Conservation (phyloP, 2,329 filamentous ascomycete species). For the Hypoxylon sp. region DNA sequence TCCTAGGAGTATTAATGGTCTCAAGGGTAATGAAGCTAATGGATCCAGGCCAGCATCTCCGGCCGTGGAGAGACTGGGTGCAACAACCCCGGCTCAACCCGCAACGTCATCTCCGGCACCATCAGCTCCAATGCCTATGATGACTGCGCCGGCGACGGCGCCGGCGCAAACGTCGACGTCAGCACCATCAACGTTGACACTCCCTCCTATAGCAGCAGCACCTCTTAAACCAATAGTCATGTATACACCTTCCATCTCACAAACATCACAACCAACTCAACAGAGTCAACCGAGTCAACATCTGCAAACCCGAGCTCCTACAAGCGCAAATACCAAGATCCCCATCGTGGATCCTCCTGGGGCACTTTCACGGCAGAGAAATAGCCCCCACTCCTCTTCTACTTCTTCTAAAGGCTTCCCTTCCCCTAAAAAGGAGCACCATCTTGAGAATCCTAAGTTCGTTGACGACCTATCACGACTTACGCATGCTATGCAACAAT, state of each 20-base stretch:
- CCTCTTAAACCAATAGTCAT: constrained; percentile 31
- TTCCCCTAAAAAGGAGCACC: constrained; percentile 54
- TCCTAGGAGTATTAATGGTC: constrained; percentile 43
- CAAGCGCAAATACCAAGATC: constrained; percentile 24
- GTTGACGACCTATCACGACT: constrained; percentile 59
- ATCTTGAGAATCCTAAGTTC: constrained; percentile 55
- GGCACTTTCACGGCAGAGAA: constrained; percentile 19
- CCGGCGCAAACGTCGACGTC: not conserved
- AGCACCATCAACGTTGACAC: constrained; percentile 10
- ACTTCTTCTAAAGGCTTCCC: constrained; percentile 51
- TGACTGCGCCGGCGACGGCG: not conserved
- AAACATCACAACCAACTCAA: constrained; percentile 10
- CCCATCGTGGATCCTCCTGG: constrained; percentile 47
- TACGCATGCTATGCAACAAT: constrained; percentile 58
- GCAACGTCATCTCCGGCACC: constrained; percentile 3
- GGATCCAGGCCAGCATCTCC: constrained; percentile 13
- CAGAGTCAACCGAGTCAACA: constrained; percentile 16
- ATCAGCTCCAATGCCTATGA: constrained; percentile 9
- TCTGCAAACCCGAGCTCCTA: constrained; percentile 20
- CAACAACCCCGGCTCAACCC: constrained; percentile 22
- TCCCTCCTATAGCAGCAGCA: constrained; percentile 8
- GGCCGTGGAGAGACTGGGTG: constrained; percentile 8
- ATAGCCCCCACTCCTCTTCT: constrained; percentile 4
- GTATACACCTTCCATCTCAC: constrained; percentile 19
- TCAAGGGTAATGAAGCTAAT: constrained; percentile 27